Conservation (phyloP, 768 basidiomycete genomes). For the Daedalea quercina region DNA sequence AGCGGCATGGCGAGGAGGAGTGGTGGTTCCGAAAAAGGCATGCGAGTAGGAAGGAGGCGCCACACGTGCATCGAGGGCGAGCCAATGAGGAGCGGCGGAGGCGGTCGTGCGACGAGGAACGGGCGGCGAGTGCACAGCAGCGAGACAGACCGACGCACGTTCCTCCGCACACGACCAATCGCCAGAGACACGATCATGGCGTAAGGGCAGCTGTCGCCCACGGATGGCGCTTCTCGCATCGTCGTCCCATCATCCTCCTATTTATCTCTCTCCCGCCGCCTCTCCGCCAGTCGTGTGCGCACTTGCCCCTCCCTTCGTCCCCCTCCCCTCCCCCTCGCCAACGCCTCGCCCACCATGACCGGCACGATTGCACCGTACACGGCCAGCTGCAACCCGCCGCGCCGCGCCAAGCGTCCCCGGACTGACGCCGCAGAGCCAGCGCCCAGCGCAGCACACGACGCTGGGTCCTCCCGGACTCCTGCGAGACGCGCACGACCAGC, state of each 20-base stretch:
- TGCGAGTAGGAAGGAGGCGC: slow-evolving; percentile 3
- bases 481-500: slow-evolving; percentile 12
- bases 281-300: slow-evolving; percentile 13
- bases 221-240: neutral
- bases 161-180: slow-evolving; percentile 21
- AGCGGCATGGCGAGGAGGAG: neutral
- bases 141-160: slow-evolving; percentile 12
- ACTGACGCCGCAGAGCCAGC: slow-evolving; percentile 10
- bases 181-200: slow-evolving; percentile 7
- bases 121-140: neutral
- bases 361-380: slow-evolving; percentile 21
- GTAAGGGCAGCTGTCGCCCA: slow-evolving; percentile 1
- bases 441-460: slow-evolving; percentile 2
- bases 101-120: slow-evolving; percentile 22
- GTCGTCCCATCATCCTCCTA: neutral
- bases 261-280: neutral
- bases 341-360: neutral
- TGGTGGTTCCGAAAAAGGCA: neutral
- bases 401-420: slow-evolving; percentile 37
- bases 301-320: slow-evolving; percentile 1
- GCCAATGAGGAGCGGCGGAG: slow-evolving; percentile 18
- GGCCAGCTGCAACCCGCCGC: slow-evolving; percentile 37
- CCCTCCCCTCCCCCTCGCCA: neutral
- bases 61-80: slow-evolving; percentile 19
- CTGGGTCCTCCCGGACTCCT: slow-evolving; percentile 1